Conservation (phyloP, 495 filamentous ascomycete species). For the Neurospora sp. region DNA sequence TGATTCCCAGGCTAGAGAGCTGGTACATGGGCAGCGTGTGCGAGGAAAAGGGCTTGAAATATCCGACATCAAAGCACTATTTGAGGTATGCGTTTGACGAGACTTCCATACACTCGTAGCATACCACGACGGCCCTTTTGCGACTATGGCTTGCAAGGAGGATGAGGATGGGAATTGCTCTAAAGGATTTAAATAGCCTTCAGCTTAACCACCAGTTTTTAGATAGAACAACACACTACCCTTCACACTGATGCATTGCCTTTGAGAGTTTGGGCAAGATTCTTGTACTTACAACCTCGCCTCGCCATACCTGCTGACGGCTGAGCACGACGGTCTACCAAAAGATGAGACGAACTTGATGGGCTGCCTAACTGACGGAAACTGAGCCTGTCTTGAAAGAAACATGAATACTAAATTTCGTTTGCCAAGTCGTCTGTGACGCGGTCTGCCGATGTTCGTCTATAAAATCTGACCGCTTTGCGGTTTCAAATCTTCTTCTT, state of each 20-base stretch:
- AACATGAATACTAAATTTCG: neutral
- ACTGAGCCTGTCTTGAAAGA: neutral
- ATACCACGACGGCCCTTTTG: neutral
- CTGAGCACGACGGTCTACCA: neutral
- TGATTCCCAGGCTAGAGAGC: neutral
- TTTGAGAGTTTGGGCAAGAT: neutral
- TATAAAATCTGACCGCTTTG: neutral
- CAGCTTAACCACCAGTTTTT: neutral
- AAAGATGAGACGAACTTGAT: neutral
- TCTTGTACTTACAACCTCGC: neutral
- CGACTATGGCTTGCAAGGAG: neutral
- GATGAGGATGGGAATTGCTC: neutral
- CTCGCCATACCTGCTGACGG: neutral
- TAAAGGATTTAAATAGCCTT: neutral
- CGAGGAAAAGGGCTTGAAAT: neutral
- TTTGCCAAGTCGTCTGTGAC: neutral
- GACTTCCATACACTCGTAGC: neutral
- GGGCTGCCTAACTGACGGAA: neutral
- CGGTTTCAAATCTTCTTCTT: neutral
- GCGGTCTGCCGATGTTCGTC: neutral
- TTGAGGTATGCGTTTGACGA: neutral
- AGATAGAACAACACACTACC: neutral
- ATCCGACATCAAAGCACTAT: neutral
- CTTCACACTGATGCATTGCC: neutral
- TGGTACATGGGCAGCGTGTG: neutral